Evolutionary conservation across 1,139 yeast genomes (phyloP).

Genomic region (Taiozyma sp.): DNA sequence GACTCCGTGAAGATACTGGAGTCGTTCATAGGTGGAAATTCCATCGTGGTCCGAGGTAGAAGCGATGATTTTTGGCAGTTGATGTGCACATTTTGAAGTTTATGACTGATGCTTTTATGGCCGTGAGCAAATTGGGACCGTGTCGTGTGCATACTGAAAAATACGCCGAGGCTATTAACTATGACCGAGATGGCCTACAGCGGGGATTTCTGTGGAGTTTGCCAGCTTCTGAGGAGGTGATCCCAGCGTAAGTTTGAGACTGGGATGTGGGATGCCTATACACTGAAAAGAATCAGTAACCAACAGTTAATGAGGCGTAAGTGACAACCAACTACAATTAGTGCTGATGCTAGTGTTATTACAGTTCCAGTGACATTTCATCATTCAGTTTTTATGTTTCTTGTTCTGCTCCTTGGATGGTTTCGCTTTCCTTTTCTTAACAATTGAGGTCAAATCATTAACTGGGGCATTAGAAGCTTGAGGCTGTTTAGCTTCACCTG

Average conservation of each 20-base stretch:
- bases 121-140: background rate
- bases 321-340: background rate
- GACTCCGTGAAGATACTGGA: background rate
- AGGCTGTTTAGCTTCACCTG: conserved; percentile 12
- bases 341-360: background rate
- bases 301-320: background rate
- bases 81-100: background rate
- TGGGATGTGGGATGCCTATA: background rate
- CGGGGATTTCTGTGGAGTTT: too few relatives aligned
- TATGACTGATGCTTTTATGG: background rate
- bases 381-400: conserved; percentile 13
- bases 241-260: background rate
- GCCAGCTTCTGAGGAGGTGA: too few relatives aligned
- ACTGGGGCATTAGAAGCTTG: conserved; percentile 28
- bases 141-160: background rate
- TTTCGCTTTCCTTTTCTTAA: conserved; percentile 44
- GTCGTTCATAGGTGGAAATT: background rate
- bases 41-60: background rate
- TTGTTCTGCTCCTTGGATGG: conserved; percentile 9
- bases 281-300: background rate
- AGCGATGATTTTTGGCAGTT: background rate
- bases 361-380: background rate
- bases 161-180: background rate
- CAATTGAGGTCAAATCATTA: conserved; percentile 53
- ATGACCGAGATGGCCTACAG: too few relatives aligned